Conservation (phyloP, 2,329 filamentous ascomycete species). For the Phialemonium atrogriseum region DNA sequence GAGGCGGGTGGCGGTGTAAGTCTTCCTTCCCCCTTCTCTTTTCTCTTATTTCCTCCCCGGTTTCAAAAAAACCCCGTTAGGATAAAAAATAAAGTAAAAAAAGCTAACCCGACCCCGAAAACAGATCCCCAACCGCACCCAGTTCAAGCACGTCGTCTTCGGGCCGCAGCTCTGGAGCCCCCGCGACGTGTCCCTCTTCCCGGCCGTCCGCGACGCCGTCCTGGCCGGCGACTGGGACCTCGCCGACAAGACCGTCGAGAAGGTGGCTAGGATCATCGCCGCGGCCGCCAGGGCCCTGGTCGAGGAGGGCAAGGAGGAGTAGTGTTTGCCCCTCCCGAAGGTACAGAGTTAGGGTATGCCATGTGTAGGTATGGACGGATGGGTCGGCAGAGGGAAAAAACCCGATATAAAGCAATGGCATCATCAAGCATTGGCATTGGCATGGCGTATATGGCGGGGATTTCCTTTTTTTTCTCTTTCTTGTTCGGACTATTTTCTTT, state of each 20-base stretch:
- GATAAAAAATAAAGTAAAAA: conserved; percentile 3
- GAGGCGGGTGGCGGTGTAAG: conserved; percentile 65
- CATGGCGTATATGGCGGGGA: no score
- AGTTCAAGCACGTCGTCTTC: conserved; percentile 91
- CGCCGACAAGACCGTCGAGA: conserved; percentile 61
- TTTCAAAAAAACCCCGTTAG: not conserved
- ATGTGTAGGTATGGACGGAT: no score
- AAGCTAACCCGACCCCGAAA: conserved; percentile 5
- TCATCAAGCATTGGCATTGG: no score
- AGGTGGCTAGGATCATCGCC: conserved; percentile 60
- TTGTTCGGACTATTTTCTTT: no score
- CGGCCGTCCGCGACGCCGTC: conserved; percentile 76
- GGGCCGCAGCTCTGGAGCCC: conserved; percentile 73
- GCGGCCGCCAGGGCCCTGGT: conserved; percentile 41
- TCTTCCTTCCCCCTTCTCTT: conserved; percentile 16
- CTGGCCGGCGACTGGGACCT: conserved; percentile 61
- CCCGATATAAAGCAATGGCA: no score
- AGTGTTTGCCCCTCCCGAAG: no score
- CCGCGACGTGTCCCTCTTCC: conserved; percentile 63
- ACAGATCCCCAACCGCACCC: conserved; percentile 74
- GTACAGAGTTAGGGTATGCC: no score
- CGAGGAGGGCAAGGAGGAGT: no score
- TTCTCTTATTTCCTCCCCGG: no score
- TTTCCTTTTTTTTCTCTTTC: no score
- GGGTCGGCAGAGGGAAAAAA: no score